Conservation (phyloP, 345 rosid species). For the Eucalyptus globulus region DNA sequence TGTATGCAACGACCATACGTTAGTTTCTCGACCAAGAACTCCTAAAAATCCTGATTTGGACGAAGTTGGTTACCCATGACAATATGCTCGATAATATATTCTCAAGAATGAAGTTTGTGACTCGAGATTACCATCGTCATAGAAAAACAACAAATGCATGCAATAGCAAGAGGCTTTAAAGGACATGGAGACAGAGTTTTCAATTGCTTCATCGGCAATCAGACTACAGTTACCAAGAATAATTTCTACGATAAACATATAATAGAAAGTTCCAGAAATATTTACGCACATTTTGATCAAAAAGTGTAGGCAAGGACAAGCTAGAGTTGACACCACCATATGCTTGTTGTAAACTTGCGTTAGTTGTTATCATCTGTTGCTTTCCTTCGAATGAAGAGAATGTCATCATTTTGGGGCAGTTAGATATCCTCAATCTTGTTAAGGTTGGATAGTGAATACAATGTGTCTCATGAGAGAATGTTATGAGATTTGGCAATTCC, state of each 20-base stretch:
- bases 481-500: not conserved
- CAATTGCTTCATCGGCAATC: fast-evolving
- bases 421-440: not conserved
- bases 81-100: not conserved
- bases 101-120: not conserved
- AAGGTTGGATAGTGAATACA: not conserved
- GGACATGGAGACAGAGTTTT: not conserved
- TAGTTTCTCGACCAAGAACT: not conserved
- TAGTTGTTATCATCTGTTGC: fast-evolving
- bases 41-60: not conserved
- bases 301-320: not conserved
- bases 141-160: not conserved
- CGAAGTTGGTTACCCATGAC: no score
- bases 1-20: not conserved
- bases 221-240: fast-evolving
- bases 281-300: not conserved
- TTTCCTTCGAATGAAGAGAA: not conserved
- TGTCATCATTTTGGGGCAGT: not conserved
- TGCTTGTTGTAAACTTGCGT: not conserved
- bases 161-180: not conserved
- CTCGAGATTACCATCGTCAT: not conserved
- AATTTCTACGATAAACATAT: not conserved
- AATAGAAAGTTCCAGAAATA: no score
- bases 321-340: not conserved
- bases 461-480: not conserved